These are phyloP conservation scores for Curvularia hawaiiensis DNA, from an alignment of 2,329 filamentous ascomycete genomes.

Conservation along the genomic window DNA sequence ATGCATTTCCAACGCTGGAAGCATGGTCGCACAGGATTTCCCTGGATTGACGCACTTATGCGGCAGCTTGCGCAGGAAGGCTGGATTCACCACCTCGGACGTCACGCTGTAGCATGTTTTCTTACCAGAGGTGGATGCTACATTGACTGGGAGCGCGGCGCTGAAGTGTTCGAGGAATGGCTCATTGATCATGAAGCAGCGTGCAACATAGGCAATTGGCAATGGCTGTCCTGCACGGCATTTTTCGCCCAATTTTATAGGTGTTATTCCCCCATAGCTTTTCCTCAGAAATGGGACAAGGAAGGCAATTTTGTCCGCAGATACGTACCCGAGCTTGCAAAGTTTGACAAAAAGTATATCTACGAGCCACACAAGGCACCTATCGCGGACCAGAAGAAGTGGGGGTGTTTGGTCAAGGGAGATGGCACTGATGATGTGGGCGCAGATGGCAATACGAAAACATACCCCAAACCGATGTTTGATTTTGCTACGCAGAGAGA, in stretches of 20 bases:
- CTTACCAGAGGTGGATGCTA: conserved; percentile 81
- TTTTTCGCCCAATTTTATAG: conserved; percentile 76
- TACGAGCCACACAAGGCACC: conserved; percentile 82
- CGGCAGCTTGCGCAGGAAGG: conserved; percentile 72
- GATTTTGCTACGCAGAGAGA: conserved; percentile 69
- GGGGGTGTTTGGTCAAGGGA: conserved; percentile 65
- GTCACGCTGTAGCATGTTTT: conserved; percentile 80
- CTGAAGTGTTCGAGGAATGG: conserved; percentile 78
- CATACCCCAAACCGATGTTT: conserved; percentile 78
- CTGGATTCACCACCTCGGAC: conserved; percentile 80
- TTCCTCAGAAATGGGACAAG: conserved; percentile 77
- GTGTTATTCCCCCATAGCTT: conserved; percentile 72
- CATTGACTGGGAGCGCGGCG: conserved; percentile 77
- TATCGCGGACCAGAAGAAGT: conserved; percentile 69
- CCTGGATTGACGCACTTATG: conserved; percentile 83
- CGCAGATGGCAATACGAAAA: conserved; percentile 50
- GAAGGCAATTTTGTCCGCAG: conserved; percentile 66
- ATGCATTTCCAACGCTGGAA: conserved; percentile 72
- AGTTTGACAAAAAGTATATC: conserved; percentile 70
- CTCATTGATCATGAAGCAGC: conserved; percentile 76
- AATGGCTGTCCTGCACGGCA: conserved; percentile 76
- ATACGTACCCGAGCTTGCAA: conserved; percentile 70
- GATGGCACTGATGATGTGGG: conserved; percentile 30
- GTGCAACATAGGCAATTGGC: conserved; percentile 78
- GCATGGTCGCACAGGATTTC: conserved; percentile 72